Evolutionary conservation across 164 flowering plant genomes (phyloP), one percentile per base, ranked within the genome.

Genomic region (Piper betle): DNA sequence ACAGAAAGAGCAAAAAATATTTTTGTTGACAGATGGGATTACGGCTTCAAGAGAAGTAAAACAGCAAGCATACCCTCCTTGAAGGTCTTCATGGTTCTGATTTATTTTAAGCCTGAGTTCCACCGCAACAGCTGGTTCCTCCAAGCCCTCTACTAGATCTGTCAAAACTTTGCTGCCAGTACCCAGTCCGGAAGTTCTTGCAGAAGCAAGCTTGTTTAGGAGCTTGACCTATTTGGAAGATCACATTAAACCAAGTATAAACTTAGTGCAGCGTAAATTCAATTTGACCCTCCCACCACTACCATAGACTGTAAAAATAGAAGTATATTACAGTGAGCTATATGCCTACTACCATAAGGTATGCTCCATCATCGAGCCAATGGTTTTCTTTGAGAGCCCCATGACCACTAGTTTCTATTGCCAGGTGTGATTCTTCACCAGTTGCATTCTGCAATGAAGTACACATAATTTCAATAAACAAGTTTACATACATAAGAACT

Each of bases 341-440:
- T 5, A 56, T 63, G 55, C 78, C 17, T 82, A 90, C 17, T 82
- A 90, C 99, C 99, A 93, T 93, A 61, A 84, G 85, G 71, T 88
- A 93, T 73, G 97, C 99, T 42, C 99, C 99, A 80, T 90, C 97
- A 77, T 93, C 99, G 58, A 93, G 97, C 99, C 99, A 90, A 66
- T 84, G 80, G 68, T 93, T 93, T 79, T 93, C 99, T 80, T 85
- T 90, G 37, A 93, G 91, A 63, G 99, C 99, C 73, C 97, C 99
- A 83, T 93, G 99, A 58, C 99, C 99, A 77, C 97, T 93, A 62
- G 99, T 93, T 75, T 93, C 97, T 72, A 93, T 93, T 62, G 99
- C 99, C 70, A 93, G 76, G 81, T 90, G 93, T 62, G 99, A 86
- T 69, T 93, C 97, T 72, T 79, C 97, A 46, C 96, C 97, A 67